phyloP scores from a whole-genome alignment of 768 basidiomycete genomes.

The Neoboletus subvelutipes region DNA sequence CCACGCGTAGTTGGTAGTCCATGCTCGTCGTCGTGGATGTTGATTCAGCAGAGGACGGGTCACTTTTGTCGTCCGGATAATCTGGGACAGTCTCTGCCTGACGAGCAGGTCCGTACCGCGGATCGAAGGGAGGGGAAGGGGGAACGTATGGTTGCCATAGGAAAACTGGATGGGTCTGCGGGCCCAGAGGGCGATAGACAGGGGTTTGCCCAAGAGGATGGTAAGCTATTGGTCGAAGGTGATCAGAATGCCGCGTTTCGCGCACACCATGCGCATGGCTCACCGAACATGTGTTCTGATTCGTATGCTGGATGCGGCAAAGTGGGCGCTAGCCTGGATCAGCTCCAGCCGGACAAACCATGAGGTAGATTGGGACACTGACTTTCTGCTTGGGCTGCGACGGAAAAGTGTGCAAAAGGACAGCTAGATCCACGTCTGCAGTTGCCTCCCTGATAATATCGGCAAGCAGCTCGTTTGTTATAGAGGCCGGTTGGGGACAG shows the following conservation, averaged over 20 bases:
- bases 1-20: constrained; percentile 8
- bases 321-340: constrained; percentile 12
- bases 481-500: background rate
- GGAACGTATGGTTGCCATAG: constrained; percentile 34
- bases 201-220: constrained; percentile 16
- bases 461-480: constrained; percentile 19
- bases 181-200: constrained; percentile 16
- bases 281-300: constrained; percentile 19
- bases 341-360: constrained; percentile 4
- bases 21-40: constrained; percentile 13
- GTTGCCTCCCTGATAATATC: constrained; percentile 26
- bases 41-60: constrained; percentile 28
- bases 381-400: constrained; percentile 17
- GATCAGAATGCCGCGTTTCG: constrained; percentile 1
- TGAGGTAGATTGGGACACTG: constrained; percentile 1
- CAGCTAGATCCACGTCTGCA: constrained; percentile 31
- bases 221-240: constrained; percentile 17
- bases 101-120: constrained; percentile 9
- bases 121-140: constrained; percentile 16
- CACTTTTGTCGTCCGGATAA: constrained; percentile 26
- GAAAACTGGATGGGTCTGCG: constrained; percentile 20
- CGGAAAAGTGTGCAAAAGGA: constrained; percentile 23
- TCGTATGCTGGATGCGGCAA: constrained; percentile 13
- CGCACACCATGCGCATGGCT: constrained; percentile 3
- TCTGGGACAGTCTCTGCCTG: constrained; percentile 12